Evolutionary conservation across 345 rosid genomes (phyloP), one percentile per base, ranked within the genome.

Genomic region (Bretschneidera sinensis): DNA sequence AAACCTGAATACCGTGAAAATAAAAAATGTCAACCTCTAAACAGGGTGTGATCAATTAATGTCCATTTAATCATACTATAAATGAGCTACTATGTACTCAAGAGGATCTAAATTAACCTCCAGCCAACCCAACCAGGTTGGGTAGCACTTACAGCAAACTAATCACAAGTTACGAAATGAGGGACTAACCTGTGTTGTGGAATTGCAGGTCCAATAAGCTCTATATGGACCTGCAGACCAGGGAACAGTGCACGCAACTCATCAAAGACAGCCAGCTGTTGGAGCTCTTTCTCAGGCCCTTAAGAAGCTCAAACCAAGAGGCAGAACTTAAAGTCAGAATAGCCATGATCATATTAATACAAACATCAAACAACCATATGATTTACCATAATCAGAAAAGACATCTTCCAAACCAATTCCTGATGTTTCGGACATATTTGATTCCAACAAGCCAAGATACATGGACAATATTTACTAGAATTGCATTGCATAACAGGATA

Each of bases 281-380:
- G 75, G 70, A 94, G 95, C 79, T 94, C 97, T 63, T 82, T 91
- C 76, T 90, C 96, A 62, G 95, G 99, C 61, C 99, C 99, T 94
- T 72, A 59, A 31, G 69, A 66, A 52, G 64, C 54, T 62, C 62
- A 71, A 65, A 54, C 71, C 20, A 75, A 20, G 45, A 63, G 68
- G 68, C 47, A 51, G n/a, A 48, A 57, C 14, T 53, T 9, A 25
- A 22, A 54, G 45, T 7, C 9, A 51, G 55, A 8, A n/a, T 23
- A 43, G 28, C 18, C 9, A 9, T 31, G 35, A 31, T 9, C 9
- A 31, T 31, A 31, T 9, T 9, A 31, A 4, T 39, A 39, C 15
- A 39, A 5, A 39, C 15, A 39, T 39, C 45, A 39, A 13, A 39
- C 10, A 11, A 39, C 4, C 10, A n/a, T 39, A 39, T 5, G 15